Evolutionary conservation across 2,329 filamentous ascomycete species (phyloP), one percentile per base, ranked within the genome.

Genomic region (Hypoxylon sp.): DNA sequence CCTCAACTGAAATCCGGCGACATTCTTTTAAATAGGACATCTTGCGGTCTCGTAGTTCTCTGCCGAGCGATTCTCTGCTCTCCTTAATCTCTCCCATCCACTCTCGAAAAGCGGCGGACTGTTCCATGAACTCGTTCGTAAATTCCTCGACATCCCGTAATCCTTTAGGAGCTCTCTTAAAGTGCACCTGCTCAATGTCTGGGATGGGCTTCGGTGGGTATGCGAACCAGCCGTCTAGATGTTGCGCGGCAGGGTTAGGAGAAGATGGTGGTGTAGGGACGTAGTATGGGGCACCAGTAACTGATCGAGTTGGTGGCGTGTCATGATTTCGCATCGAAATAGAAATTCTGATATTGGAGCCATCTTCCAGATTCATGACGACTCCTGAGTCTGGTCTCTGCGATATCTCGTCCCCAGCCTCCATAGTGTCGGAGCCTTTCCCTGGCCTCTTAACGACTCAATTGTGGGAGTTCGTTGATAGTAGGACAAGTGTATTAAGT

Each of bases 41-140:
- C 17, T 50, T 48, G n/a, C 62, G 27, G 2, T 25, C 11, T 71
- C 57, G n/a, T 46, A 11, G 31, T 68, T 60, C n/a, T 5, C 14
- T 61, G 40, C 60, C 49, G 37, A 72, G 64, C 6, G 61, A 35
- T 46, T 66, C 63, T 46, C 68, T 65, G 3, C 53, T 51, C 6
- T 55, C 59, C 5, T 72, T 70, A 13, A 58, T 64, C 46, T 68
- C 22, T 6, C 58, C 20, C n/a, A 73, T 55, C 68, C 69, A 73
- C 33, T 55, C 17, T 48, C 66, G 69, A 17, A 75, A 61, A 35
- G 63, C 62, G 22, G 17, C 22, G 4, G 72, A 74, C 33, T 70
- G 67, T 22, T 68, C 22, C 17, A 75, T 53, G 54, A 72, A 68
- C n/a, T 14, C 6, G 6, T 66, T 40, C 1, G 46, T 68, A 27